Evolutionary conservation across 2,329 filamentous ascomycete genomes (phyloP).

Genomic region (Cercospora sp.): DNA sequence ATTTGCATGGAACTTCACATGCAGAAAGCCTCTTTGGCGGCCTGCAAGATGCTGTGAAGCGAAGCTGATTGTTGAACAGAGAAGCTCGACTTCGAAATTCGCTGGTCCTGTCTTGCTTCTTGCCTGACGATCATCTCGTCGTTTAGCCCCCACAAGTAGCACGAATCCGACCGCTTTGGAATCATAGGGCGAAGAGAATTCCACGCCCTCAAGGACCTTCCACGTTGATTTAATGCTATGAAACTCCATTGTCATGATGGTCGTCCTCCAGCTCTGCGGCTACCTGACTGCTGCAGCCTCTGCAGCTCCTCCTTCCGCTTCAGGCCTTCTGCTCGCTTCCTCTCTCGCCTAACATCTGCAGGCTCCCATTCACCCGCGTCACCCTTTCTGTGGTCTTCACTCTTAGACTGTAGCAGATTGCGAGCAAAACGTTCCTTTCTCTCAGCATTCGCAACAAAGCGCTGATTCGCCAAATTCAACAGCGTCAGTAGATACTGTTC

Average conservation of each 20-base stretch:
- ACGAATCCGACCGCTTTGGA: not conserved
- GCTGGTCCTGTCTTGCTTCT: not conserved
- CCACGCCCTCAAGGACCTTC: not conserved
- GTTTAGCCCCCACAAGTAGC: not conserved
- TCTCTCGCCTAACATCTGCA: conserved; percentile 39
- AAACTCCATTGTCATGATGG: not conserved
- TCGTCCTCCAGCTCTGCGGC: not conserved
- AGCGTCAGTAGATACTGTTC: conserved; percentile 68
- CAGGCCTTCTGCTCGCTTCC: conserved; percentile 50
- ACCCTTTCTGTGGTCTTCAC: conserved; percentile 31
- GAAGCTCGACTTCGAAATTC: not conserved
- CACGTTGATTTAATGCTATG: not conserved
- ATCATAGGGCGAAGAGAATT: not conserved
- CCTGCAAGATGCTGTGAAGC: not conserved
- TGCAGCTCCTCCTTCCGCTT: conserved; percentile 38
- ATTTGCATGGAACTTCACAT: not conserved
- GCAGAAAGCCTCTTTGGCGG: not conserved
- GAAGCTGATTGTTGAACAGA: not conserved
- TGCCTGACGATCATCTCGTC: not conserved
- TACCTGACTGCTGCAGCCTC: not conserved
- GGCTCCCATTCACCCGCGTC: conserved; percentile 44
- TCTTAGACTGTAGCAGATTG: conserved; percentile 46
- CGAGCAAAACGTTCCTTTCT: conserved; percentile 65
- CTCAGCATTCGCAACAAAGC: conserved; percentile 68
- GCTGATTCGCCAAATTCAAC: conserved; percentile 69